Evolutionary conservation across 2,329 filamentous ascomycete genomes (phyloP).

Genomic region (Cercospora sojina): DNA sequence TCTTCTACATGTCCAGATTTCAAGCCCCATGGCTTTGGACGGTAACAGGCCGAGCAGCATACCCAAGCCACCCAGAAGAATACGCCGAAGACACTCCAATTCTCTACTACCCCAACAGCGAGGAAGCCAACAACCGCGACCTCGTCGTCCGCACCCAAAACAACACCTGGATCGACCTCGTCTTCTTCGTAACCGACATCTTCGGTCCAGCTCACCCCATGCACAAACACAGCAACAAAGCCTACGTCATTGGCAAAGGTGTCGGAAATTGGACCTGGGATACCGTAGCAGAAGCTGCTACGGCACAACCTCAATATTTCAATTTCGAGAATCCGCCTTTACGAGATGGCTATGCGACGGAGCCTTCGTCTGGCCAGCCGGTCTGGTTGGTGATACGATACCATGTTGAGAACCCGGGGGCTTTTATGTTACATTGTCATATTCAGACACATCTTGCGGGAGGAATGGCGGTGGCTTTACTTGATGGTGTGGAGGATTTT

Average conservation of each 20-base stretch:
- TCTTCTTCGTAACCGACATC: constrained; percentile 30
- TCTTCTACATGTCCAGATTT: constrained; percentile 17
- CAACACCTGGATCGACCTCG: constrained; percentile 38
- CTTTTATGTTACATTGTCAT: constrained; percentile 54
- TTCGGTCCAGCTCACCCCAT: constrained; percentile 58
- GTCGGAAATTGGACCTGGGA: constrained; percentile 50
- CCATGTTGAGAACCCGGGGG: constrained; percentile 47
- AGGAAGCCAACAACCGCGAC: constrained; percentile 13
- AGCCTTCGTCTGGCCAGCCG: constrained; percentile 9
- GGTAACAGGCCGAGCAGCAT: constrained; percentile 4
- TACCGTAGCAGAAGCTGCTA: constrained; percentile 54
- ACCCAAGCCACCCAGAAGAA: constrained; percentile 11
- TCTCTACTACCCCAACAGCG: constrained; percentile 19
- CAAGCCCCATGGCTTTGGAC: constrained; percentile 14
- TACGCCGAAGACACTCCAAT: constrained; percentile 15
- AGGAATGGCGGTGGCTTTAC: constrained; percentile 50
- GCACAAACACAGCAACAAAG: constrained; percentile 64
- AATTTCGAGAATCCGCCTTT: constrained; percentile 58
- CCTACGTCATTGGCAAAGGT: constrained; percentile 57
- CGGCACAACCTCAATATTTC: constrained; percentile 50
- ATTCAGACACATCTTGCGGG: constrained; percentile 50
- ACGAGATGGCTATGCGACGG: constrained; percentile 48
- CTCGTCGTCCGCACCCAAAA: constrained; percentile 33
- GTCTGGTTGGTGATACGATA: constrained; percentile 50
- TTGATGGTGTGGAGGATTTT: constrained; percentile 50